phyloP scores from a whole-genome alignment of 2,329 filamentous ascomycete genomes.

The Trichoderma endophyticum region DNA sequence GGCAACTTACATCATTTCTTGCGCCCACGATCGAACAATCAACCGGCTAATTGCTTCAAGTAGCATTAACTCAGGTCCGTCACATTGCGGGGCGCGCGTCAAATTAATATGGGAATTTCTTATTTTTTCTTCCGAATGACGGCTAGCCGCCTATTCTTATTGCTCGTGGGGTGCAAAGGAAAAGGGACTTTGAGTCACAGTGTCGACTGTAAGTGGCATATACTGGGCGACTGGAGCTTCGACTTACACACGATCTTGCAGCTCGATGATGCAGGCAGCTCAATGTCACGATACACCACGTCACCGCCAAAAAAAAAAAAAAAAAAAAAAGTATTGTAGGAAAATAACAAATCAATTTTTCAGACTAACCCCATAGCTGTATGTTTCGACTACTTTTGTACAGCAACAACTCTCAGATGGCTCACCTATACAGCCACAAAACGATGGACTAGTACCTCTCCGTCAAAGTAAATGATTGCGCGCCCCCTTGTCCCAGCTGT shows the following conservation, averaged over 20 bases:
- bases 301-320: not conserved
- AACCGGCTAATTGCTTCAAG: not conserved
- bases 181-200: slow-evolving; percentile 11
- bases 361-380: not conserved
- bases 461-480: not conserved
- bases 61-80: not conserved
- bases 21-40: not conserved
- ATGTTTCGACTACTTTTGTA: not conserved
- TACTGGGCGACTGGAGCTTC: slow-evolving; percentile 10
- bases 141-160: not conserved
- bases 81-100: slow-evolving; percentile 1
- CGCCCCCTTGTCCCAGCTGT: not conserved
- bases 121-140: not conserved
- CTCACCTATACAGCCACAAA: not conserved
- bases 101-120: not conserved
- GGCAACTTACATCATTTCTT: not conserved
- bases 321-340: not conserved
- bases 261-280: slow-evolving; percentile 1
- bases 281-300: slow-evolving; percentile 6
- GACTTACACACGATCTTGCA: slow-evolving; percentile 12
- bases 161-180: not conserved
- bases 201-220: not conserved
- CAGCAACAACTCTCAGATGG: not conserved
- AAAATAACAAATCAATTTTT: not conserved
- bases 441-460: not conserved